phyloP scores from a whole-genome alignment of 352 stramenopile genomes.

The Globisporangium cederbergense region DNA sequence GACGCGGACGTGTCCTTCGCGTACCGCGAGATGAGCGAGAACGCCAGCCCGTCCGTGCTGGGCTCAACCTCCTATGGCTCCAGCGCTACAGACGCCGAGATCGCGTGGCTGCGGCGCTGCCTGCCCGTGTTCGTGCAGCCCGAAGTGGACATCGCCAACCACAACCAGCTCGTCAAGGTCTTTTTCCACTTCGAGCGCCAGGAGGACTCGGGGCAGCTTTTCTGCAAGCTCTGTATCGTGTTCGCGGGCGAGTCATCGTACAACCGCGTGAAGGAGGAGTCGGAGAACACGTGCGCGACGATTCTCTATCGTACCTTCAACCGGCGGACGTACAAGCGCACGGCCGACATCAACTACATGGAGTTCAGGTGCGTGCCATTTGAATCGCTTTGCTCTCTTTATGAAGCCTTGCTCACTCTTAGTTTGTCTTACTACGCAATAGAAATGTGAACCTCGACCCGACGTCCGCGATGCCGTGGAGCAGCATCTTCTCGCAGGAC shows the following conservation, averaged over 20 bases:
- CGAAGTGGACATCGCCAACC: constrained; percentile 77
- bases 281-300: constrained; percentile 78
- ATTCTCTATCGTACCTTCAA: constrained; percentile 85
- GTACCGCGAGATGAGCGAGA: constrained; percentile 50
- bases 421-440: too few species aligned
- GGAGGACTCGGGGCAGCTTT: constrained; percentile 35
- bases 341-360: constrained; percentile 89
- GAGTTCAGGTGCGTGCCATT: constrained; percentile 54
- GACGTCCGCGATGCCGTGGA: constrained; percentile 41
- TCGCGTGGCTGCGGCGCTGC: constrained; percentile 75
- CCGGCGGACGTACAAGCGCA: constrained; percentile 82
- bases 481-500: constrained; percentile 66
- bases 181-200: constrained; percentile 82
- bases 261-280: constrained; percentile 65
- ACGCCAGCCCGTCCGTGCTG: constrained; percentile 14
- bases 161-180: constrained; percentile 79
- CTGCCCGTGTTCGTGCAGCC: constrained; percentile 83
- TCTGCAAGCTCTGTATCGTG: constrained; percentile 81
- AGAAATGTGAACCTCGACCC: constrained; percentile 66
- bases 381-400: neutral
- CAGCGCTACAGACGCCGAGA: constrained; percentile 37
- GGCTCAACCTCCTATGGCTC: constrained; percentile 22
- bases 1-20: constrained; percentile 25
- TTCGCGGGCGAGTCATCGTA: constrained; percentile 83
- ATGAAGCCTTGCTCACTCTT: neutral